Percentiles rank a stretch among this genome's conserved stretches.
Evolutionary conservation across 352 stramenopile species (phyloP).

Genomic region (Poterioochromonas sp.): DNA sequence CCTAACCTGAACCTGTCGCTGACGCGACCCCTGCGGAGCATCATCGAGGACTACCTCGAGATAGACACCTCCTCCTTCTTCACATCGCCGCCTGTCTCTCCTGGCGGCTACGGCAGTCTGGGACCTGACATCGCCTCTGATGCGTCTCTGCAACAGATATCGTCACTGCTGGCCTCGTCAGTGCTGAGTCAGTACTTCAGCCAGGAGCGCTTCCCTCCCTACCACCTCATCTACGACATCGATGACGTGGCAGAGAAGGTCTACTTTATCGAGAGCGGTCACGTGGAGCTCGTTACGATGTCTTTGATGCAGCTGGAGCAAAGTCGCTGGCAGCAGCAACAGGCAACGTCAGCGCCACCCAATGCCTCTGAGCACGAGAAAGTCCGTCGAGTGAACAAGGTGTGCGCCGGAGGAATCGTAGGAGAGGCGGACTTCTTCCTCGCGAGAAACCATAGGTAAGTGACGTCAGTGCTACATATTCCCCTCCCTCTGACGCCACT

Average conservation of each 20-base stretch:
- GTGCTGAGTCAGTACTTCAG: background rate
- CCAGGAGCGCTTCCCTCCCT: background rate
- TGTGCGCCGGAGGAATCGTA: slow-evolving; percentile 43
- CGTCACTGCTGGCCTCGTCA: background rate
- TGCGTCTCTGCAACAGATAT: background rate
- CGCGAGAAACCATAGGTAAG: background rate
- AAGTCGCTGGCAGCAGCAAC: background rate
- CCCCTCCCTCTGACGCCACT: no score
- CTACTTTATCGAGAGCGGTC: slow-evolving; percentile 2
- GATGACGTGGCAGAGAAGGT: background rate
- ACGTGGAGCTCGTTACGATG: background rate
- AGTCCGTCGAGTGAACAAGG: slow-evolving; percentile 39
- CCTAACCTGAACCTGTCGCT: background rate
- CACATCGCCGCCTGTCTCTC: background rate
- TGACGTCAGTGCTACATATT: background rate
- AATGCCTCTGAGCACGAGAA: no score
- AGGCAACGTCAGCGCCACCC: no score
- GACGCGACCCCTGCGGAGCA: slow-evolving; percentile 32
- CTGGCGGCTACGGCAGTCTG: background rate
- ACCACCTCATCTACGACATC: background rate
- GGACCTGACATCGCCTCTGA: no score
- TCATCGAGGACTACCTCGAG: slow-evolving; percentile 43
- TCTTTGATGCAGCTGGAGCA: background rate
- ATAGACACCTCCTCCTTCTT: slow-evolving; percentile 33
- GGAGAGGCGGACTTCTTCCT: slow-evolving; percentile 48